Base-by-base conservation (phyloP, 2,329 filamentous ascomycete species). In the Elsinoe perseae region DNA sequence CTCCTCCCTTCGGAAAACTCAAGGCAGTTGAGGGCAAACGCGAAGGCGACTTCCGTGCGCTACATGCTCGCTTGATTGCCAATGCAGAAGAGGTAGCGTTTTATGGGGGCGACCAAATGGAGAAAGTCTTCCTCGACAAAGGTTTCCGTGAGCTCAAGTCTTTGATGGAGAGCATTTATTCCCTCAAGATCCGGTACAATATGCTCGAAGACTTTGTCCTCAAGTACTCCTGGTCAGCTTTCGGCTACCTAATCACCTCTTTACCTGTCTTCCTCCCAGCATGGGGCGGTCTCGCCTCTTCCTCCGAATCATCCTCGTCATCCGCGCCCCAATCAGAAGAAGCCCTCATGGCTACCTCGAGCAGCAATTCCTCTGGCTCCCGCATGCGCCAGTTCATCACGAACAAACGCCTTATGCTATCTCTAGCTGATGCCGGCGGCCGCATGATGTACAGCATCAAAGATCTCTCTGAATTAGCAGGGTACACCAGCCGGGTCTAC, bases 371-470 rank as follows among this genome's bases (percentile, higher is more conserved):
- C 50, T 57, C 57, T 42, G 64, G 62, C 34, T 46, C 40, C 10
- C 88, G 95, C 38, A 98, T 97, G 89, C 93, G 95, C 74, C 89
- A 95, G 30, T 98, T 98, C 72, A 96, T 98, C 72, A 98, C 93
- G 10, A 98, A 98, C 75, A 97, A 98, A 72, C 84, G 93, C 3
- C 84, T 98, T 36, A 97, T 98, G 93, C 80, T 98, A 28, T 97
- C 92, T 14, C 80, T 98, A 34, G 93, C 93, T 8, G 93, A 98
- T 71, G 93, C 93, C 1, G 93, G 93, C 58, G 92, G 92, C 23
- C 82, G 93, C 46, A 96, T 98, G 89, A 98, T 98, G 93, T 98
- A 98, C 76, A 93, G 88, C 60, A 95, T 98, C 77, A 98, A 98
- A 73, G 95, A 98, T 67, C 81, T 98, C 32, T 91, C 91, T 1